A percentile compares a stretch with the other conserved stretches of the same genome.
phyloP scores from a whole-genome alignment of 495 filamentous ascomycete species.

The Lichenothelia convexa region DNA sequence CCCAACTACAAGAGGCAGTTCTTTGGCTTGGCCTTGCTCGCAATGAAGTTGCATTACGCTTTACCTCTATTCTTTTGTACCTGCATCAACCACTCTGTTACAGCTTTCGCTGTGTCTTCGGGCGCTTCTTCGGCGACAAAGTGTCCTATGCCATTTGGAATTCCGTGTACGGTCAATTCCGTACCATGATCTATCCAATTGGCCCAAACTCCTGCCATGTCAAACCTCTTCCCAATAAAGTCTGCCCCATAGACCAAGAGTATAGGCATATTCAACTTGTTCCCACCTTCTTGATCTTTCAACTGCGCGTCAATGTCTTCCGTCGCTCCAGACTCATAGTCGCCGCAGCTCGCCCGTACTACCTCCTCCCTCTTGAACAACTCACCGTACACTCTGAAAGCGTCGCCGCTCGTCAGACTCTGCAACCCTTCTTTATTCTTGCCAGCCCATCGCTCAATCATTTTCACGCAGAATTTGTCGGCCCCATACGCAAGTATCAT shows the following conservation, averaged over 20 bases:
- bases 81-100: too few species aligned
- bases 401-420: slow-evolving; percentile 8
- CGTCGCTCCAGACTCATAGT: slow-evolving; percentile 27
- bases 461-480: slow-evolving; percentile 18
- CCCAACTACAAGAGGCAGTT: too few species aligned
- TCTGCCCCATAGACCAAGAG: slow-evolving; percentile 27
- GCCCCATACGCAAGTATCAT: slow-evolving; percentile 29
- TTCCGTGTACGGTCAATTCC: slow-evolving; percentile 11
- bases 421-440: slow-evolving; percentile 7
- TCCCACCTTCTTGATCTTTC: slow-evolving; percentile 25
- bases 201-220: slow-evolving; percentile 29
- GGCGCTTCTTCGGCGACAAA: slow-evolving; percentile 33
- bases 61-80: too few species aligned
- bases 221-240: slow-evolving; percentile 25
- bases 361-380: slow-evolving; percentile 23
- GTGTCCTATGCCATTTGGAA: slow-evolving; percentile 30
- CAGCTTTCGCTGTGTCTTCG: slow-evolving; percentile 18
- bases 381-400: slow-evolving; percentile 21
- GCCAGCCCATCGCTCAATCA: slow-evolving; percentile 18
- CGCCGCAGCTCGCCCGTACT: slow-evolving; percentile 24
- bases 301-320: slow-evolving; percentile 26
- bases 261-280: slow-evolving; percentile 23
- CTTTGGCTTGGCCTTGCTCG: too few species aligned
- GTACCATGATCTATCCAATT: slow-evolving; percentile 24
- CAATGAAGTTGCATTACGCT: too few species aligned